Base-by-base conservation (phyloP, 208 protist genomes). In the Porcisia hertigi region DNA sequence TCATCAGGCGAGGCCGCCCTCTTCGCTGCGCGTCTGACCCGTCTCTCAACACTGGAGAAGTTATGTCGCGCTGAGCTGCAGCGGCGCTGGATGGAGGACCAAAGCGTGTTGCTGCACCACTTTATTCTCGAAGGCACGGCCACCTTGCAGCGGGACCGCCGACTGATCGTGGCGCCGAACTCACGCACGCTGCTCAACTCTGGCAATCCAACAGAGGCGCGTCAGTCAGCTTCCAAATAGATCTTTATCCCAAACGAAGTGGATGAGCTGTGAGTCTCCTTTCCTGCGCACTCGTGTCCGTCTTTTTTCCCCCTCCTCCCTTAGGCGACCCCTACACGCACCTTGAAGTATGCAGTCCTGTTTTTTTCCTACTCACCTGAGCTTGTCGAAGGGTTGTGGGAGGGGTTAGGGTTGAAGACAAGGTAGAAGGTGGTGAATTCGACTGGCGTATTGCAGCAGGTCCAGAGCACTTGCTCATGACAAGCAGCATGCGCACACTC, bases 51-150 rank as follows among this genome's bases (percentile, higher is more conserved):
- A 14, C 67, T 82, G 65, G 78, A 82, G 73, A 69, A 57, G 78
- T 52, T 82, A 55, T 82, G 78, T 43, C 54, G 78, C 3, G 78
- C 78, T 18, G 78, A 82, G 69, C 34, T 78, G 78, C 78, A 82
- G 73, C 78, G 78, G 25, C 69, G 78, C 20, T 82, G 78, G 69
- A 77, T 81, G 70, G 73, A 81, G 73, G 77, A 75, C 41, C 77
- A 80, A 55, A 86, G 76, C 55, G 47, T 43, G 30, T 62, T 82
- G 49, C 77, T 86, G 67, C 82, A 82, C 71, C 47, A 54, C 45
- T 86, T 86, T 45, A 60, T 86, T 18, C 59, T 86, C 1, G 77
- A 86, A 49, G 82, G 82, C 57, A 86, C 82, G 23, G 73, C 64
- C 3, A 14, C 69, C 23, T 49, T 86, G 57, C 71, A 75, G 60